Base-by-base conservation (phyloP, 164 flowering plant genomes). In the Tinospora cordifolia region DNA sequence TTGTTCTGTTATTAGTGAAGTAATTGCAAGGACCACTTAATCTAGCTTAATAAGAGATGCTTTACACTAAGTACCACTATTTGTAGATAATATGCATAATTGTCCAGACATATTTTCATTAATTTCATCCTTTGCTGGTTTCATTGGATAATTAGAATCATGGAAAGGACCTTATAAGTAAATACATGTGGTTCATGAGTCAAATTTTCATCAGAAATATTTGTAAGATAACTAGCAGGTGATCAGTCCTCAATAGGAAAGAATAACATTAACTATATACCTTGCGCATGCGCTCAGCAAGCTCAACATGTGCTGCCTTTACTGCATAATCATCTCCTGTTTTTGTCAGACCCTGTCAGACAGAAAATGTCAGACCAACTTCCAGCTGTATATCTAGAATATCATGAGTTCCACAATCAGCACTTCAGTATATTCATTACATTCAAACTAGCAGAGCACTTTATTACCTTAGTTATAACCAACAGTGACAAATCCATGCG, bases 201-300 rank as follows among this genome's bases (percentile, higher is more conserved):
- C 21, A 17, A 51, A 15, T n/a, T 5, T 14, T 51, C 0, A 17
- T 15, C 22, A 51, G 59, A 51, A 51, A 51, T 19, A 51, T 51
- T 17, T 15, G 3, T 51, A 6, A n/a, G 24, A n/a, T 51, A 6
- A 2, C 3, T 17, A 22, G 4, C 30, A 9, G 69, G 36, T 26
- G 25, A 71, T 13, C 22, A 51, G 21, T 17, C 59, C 19, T 51
- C 59, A 51, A 17, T 51, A 51, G 59, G 22, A 51, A 51, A 51
- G n/a, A n/a, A 51, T 51, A 51, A 6, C n/a, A 15, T 1, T 15
- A 17, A 51, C 19, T 19, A 22, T 51, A 15, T 69, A 88, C 99
- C 97, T 90, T 92, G 54, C 98, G 93, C 99, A 94, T 94, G 70
- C 99, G 88, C 74, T 94, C 99, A 75, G 99, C 99, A 76, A 94